Base-by-base conservation (phyloP, 202 grass and related monocot species). In the Brachypodium distachyon region DNA sequence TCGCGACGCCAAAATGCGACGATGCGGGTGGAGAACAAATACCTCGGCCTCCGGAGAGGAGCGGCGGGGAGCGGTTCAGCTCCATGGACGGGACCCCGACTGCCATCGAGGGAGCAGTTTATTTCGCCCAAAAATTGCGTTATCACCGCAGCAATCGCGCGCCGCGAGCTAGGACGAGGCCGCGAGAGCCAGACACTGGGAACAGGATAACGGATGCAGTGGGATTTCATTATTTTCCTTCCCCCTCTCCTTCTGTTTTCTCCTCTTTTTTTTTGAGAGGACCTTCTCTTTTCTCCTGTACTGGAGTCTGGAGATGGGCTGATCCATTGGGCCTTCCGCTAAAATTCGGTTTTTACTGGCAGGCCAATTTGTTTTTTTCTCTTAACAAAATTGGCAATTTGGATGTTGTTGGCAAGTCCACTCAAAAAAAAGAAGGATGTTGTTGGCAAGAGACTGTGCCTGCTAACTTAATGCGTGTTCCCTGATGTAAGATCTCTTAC, bases 11-110 rank as follows among this genome's bases (percentile, higher is more conserved):
- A 58, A 44, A 44, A 70, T 6, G 67, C 32, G 10, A 53, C 6
- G 6, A 19, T 12, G 22, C 11, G 3, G n/a, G 41, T 4, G 16
- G 9, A 6, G 5, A 12, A 57, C 28, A 65, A 12, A 26, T 80
- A 90, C 87, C 83, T 83, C 56, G 38, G 83, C 74, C 69, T 21
- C 70, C 62, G 18, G 86, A 69, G 46, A 76, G 46, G 54, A 50
- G 21, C 38, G 70, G 56, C 7, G 55, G 55, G 38, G 81, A 70
- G 81, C 70, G 47, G 81, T 84, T 65, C 54, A 89, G 74, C 62
- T 85, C 83, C 77, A 88, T 84, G 19, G 79, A 62, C 5, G 55
- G 62, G 64, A 52, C 83, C 32, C 64, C 72, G 21, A 74, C 56
- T 72, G 67, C 86, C 92, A 89, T 89, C n/a, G n/a, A n/a, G 50